Percentiles rank a stretch among this genome's conserved stretches.
Evolutionary conservation across 108 stramenopile species (phyloP).

Genomic region (Cyclotella kingstonii): DNA sequence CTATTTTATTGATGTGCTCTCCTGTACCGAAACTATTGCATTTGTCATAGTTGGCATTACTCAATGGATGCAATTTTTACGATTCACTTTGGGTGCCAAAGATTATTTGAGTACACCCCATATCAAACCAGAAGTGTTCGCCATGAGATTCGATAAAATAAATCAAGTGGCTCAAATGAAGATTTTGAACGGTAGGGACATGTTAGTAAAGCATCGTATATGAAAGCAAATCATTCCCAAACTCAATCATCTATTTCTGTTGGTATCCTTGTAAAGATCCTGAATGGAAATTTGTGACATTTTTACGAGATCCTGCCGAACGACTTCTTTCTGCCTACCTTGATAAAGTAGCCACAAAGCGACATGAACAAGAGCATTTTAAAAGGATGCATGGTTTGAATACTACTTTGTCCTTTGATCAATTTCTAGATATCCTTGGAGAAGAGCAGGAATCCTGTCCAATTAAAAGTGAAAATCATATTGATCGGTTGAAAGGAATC

Average conservation of each 20-base stretch:
- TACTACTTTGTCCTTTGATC: conserved; percentile 26
- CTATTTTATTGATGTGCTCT: neutral
- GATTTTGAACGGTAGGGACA: conserved; percentile 31
- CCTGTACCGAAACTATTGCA: neutral
- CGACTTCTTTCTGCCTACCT: conserved; percentile 29
- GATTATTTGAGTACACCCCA: conserved; percentile 54
- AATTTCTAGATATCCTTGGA: conserved; percentile 30
- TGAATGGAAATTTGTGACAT: conserved; percentile 29
- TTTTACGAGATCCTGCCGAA: conserved; percentile 37
- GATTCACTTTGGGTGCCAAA: conserved; percentile 38
- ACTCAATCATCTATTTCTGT: too few species aligned
- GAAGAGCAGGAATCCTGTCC: conserved; percentile 14
- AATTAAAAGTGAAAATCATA: neutral
- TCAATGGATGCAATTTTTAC: conserved; percentile 42
- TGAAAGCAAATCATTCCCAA: too few species aligned
- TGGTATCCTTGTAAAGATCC: conserved; percentile 18
- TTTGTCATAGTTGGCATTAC: conserved; percentile 45
- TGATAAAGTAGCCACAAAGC: conserved; percentile 32
- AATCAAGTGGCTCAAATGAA: conserved; percentile 17
- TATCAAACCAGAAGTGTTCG: conserved; percentile 36
- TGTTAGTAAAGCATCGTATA: too few species aligned
- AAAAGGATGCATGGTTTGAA: conserved; percentile 39
- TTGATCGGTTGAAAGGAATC: conserved; percentile 20
- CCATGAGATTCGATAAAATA: conserved; percentile 35
- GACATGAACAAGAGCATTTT: conserved; percentile 18